Conservation (phyloP, 2,329 filamentous ascomycete genomes). For the Lomentospora prolificans region DNA sequence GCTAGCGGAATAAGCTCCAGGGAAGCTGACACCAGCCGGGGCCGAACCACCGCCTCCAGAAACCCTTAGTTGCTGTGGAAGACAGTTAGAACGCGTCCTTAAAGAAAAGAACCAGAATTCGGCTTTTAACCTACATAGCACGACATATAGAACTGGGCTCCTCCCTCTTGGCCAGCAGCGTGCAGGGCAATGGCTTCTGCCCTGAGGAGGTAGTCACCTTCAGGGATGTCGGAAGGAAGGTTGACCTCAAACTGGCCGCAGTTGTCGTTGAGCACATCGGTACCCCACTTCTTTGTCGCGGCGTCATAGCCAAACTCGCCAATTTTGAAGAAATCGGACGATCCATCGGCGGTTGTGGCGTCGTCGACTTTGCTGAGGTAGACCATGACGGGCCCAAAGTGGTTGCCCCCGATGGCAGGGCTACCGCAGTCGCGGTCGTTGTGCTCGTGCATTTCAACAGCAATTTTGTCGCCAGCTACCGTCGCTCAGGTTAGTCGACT, state of each 20-base stretch:
- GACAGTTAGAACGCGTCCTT: constrained; percentile 4
- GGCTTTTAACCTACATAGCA: constrained; percentile 13
- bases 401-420: constrained; percentile 42
- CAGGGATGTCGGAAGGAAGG: constrained; percentile 24
- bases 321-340: constrained; percentile 42
- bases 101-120: constrained; percentile 11
- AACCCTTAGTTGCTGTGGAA: constrained; percentile 15
- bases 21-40: constrained; percentile 16
- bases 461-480: constrained; percentile 37
- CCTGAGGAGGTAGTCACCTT: constrained; percentile 43
- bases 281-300: constrained; percentile 33
- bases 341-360: constrained; percentile 32
- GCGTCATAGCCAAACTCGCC: constrained; percentile 29
- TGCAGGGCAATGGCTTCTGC: constrained; percentile 46
- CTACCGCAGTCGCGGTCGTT: constrained; percentile 33
- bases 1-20: constrained; percentile 16
- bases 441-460: constrained; percentile 48
- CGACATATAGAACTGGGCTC: constrained; percentile 27
- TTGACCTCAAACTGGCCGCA: constrained; percentile 31
- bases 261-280: constrained; percentile 26
- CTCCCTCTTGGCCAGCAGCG: constrained; percentile 23
- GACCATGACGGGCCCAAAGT: constrained; percentile 43
- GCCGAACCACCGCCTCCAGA: constrained; percentile 17
- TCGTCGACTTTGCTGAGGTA: constrained; percentile 41
- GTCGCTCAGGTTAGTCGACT: constrained; percentile 14